Base-by-base conservation (phyloP, 805 yeast species). In the Saturnispora hagleri region DNA sequence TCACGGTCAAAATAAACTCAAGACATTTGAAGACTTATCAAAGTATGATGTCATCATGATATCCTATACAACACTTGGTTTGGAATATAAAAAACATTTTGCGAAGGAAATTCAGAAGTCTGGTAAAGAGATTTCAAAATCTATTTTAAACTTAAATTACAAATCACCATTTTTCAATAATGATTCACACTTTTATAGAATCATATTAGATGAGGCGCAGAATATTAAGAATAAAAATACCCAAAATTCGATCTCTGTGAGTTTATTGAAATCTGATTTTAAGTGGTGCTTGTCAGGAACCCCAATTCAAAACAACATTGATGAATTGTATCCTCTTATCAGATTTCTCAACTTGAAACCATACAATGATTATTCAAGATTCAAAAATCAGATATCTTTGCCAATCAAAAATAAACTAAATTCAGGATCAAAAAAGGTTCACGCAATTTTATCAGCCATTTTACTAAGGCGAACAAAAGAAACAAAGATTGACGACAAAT, bases 31-130 rank as follows among this genome's bases (percentile, higher is more conserved):
- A 18, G 73, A 76, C 26, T 60, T 87, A 56, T 57, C 71, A 9
- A 58, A 69, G 41, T 86, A 74, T 67, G 97, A 91, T 67, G 82
- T 85, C 9, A 81, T 91, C 3, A 66, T 91, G 56, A 79, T 90
- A 1, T 86, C 96, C 0, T 91, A 88, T 64, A 84, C 84, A 34
- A 86, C 95, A 0, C 62, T 91, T 26, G 80, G 89, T 0, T 76
- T 81, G 1, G 97, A 91, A 63, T 81, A 77, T 73, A 85, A 83
- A 60, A 80, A 80, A 54, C 91, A 87, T 64, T 77, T 60, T 57
- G 64, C 62, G 3, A 55, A 67, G 58, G 69, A 79, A 62, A 38
- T 68, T 7, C 66, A 62, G 22, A 65, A 63, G 22, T 60, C 69
- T 52, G 22, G 60, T 58, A 24, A 62, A 59, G 8, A 61, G 58